These are phyloP conservation scores for Anacardium occidentale DNA, from an alignment of 345 rosid genomes.

Conservation along the genomic window DNA sequence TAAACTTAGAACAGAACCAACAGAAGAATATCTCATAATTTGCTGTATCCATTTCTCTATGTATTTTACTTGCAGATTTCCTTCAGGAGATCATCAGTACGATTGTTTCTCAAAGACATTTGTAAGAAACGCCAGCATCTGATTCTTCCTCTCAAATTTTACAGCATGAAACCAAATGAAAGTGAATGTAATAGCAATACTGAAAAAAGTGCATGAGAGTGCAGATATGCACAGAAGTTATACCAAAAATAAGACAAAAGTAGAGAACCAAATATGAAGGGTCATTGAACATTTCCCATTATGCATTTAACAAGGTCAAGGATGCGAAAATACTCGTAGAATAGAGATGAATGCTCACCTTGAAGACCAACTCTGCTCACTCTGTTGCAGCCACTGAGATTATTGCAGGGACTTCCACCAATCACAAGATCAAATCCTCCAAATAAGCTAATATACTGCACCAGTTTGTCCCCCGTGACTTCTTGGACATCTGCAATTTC, in stretches of 20 bases:
- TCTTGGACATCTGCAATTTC: constrained; percentile 18
- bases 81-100: no score
- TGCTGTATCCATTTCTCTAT: no score
- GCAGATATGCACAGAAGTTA: no score
- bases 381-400: constrained; percentile 30
- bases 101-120: no score
- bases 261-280: not conserved
- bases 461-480: constrained; percentile 3
- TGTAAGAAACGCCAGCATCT: no score
- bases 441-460: constrained; percentile 7
- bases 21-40: no score
- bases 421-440: constrained; percentile 38
- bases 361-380: constrained; percentile 28
- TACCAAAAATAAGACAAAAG: not conserved
- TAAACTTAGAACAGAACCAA: no score
- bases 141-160: no score
- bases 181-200: no score
- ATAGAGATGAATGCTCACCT: constrained; percentile 32
- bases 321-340: constrained; percentile 29
- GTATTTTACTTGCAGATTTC: no score
- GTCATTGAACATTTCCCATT: not conserved
- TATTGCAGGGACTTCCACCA: constrained; percentile 30
- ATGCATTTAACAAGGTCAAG: constrained; percentile 16
- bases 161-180: no score
- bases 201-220: no score